Base-by-base conservation (phyloP, 2,329 filamentous ascomycete species). In the Trichoderma sp. region DNA sequence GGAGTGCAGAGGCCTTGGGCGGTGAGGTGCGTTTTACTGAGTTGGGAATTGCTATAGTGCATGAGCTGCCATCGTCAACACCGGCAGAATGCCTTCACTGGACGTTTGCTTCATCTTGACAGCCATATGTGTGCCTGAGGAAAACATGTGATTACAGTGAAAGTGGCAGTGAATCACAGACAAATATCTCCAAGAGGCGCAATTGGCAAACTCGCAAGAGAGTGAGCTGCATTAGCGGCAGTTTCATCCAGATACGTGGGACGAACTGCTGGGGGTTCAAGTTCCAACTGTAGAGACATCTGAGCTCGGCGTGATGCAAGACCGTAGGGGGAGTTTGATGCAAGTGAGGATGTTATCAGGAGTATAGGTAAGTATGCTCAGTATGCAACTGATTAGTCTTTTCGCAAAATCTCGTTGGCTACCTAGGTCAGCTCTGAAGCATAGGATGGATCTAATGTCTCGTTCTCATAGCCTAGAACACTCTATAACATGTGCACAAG, bases 1-100 rank as follows among this genome's bases (percentile, higher is more conserved):
- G 59, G 32, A 36, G 50, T 64, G 68, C 47, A 64, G 34, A 57
- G 28, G 55, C 39, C 30, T 13, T 9, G 43, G 26, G 67, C 67
- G 57, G 67, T 69, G 57, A 61, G 30, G 6, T 36, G 39, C 20
- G 3, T 17, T 39, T 50, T 64, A 61, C n/a, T n/a, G 47, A 32
- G 47, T 30, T 28, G 32, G 32, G 68, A 63, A 57, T 57, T 30
- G 11, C 8, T 23, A 17, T 15, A 17, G 68, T 28, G 67, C 43
- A 30, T 6, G 12, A 17, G 58, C 32, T 69, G 67, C 34, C n/a
- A 20, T n/a, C n/a, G 8, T 12, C n/a, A n/a, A 34, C 8, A 55
- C 17, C 15, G 47, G 17, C 47, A 47, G 59, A 58, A 43, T 39
- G 9, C 6, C 4, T 7, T 28, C n/a, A 32, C 47, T 43, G 26